Evolutionary conservation across 805 yeast genomes (phyloP).

Genomic region (Metschnikowia similis): DNA sequence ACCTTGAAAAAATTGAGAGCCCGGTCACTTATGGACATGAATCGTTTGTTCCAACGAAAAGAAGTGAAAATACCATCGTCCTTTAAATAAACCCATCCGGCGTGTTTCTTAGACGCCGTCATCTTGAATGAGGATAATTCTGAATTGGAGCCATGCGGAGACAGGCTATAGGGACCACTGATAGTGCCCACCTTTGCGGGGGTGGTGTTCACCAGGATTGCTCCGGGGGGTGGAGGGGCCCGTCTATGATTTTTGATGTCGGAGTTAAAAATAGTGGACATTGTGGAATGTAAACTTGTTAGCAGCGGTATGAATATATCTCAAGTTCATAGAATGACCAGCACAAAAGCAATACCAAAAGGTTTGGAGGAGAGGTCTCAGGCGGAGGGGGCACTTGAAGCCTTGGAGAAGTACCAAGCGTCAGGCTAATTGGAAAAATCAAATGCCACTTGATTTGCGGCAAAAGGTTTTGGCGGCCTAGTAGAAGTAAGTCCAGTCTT

Average conservation of each 20-base stretch:
- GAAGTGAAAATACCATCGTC: slow-evolving; percentile 83
- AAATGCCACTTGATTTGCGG: neutral
- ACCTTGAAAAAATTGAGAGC: slow-evolving; percentile 70
- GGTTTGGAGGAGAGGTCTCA: neutral
- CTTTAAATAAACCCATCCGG: slow-evolving; percentile 89
- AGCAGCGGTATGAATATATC: neutral
- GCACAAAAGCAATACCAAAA: neutral
- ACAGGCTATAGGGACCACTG: neutral
- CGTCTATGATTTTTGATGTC: slow-evolving; percentile 39
- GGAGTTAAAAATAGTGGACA: slow-evolving; percentile 39
- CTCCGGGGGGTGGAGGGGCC: slow-evolving; percentile 43
- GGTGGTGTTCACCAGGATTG: neutral
- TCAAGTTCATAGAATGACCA: neutral
- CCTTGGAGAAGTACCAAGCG: neutral
- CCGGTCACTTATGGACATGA: slow-evolving; percentile 70
- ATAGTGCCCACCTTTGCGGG: neutral
- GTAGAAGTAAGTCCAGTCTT: neutral
- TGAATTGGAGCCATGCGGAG: slow-evolving; percentile 1
- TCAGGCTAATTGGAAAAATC: neutral
- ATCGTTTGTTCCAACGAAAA: slow-evolving; percentile 91
- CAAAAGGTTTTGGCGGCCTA: neutral
- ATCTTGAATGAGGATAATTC: slow-evolving; percentile 8
- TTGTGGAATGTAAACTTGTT: slow-evolving; percentile 7
- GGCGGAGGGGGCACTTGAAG: neutral
- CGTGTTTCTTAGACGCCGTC: slow-evolving; percentile 22